Conservation (phyloP, 2,329 filamentous ascomycete species). For the Ambrosiella beaveri region DNA sequence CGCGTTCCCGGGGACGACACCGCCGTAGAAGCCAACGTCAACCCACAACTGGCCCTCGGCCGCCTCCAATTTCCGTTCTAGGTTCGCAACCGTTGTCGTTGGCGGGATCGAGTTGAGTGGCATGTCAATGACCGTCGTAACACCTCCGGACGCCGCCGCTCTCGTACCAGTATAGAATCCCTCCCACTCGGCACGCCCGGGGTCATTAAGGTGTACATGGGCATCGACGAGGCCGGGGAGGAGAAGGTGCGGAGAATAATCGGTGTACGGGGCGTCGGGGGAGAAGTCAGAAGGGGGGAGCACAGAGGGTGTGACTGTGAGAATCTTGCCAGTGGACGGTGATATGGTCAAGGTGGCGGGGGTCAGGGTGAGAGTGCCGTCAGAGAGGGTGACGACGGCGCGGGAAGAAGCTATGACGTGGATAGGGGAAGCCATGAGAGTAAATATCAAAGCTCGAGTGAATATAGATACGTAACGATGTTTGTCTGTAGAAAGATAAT, state of each 20-base stretch:
- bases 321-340: constrained; percentile 64
- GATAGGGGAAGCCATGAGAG: background rate
- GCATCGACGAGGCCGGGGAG: constrained; percentile 89
- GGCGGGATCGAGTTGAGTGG: constrained; percentile 92
- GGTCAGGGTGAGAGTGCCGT: constrained; percentile 45
- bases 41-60: constrained; percentile 87
- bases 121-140: constrained; percentile 96
- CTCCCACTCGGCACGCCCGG: constrained; percentile 94
- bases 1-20: constrained; percentile 79
- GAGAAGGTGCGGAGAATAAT: constrained; percentile 72
- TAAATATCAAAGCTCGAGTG: background rate
- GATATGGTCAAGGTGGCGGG: constrained; percentile 75
- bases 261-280: constrained; percentile 51
- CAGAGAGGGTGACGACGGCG: constrained; percentile 57
- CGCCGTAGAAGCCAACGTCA: constrained; percentile 96
- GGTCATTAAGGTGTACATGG: constrained; percentile 95
- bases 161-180: constrained; percentile 90
- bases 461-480: too few species aligned
- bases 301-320: constrained; percentile 53
- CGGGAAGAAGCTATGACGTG: constrained; percentile 65
- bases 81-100: constrained; percentile 69
- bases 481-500: too few species aligned
- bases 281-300: constrained; percentile 65
- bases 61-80: constrained; percentile 73
- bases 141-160: constrained; percentile 85